Evolutionary conservation across 768 basidiomycete genomes (phyloP).

Genomic region (Lentinula aciculospora): DNA sequence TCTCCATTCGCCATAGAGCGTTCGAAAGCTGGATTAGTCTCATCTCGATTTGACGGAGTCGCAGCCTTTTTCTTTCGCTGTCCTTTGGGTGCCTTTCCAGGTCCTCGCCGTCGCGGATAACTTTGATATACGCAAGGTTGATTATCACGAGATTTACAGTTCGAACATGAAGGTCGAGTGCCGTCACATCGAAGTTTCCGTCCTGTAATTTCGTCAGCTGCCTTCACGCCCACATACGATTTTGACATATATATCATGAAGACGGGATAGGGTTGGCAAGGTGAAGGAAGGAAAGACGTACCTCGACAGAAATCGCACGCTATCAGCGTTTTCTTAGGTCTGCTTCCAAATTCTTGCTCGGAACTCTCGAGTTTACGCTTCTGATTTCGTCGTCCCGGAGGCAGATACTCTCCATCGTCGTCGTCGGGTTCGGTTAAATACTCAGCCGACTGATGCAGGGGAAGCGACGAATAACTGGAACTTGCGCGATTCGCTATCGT

Average conservation of each 20-base stretch:
- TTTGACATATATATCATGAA: conserved; percentile 1
- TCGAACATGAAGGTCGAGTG: conserved; percentile 52
- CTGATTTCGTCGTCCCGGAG: conserved; percentile 16
- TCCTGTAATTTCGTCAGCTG: conserved; percentile 31
- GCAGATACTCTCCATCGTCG: conserved; percentile 16
- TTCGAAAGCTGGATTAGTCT: conserved; percentile 1
- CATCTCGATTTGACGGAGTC: background rate
- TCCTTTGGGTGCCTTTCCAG: conserved; percentile 69
- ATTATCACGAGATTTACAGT: conserved; percentile 50
- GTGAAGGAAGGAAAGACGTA: conserved; percentile 19
- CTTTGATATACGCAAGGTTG: conserved; percentile 12
- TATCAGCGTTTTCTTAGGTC: conserved; percentile 43
- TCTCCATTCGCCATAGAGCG: conserved; percentile 10
- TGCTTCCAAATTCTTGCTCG: conserved; percentile 20
- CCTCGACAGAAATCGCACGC: conserved; percentile 81
- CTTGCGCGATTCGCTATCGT: background rate
- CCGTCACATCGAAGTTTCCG: conserved; percentile 77
- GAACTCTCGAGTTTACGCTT: conserved; percentile 20
- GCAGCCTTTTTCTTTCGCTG: conserved; percentile 36
- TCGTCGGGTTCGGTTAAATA: conserved; percentile 17
- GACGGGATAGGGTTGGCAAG: background rate
- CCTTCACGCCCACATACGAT: background rate
- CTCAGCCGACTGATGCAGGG: background rate
- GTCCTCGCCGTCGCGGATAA: conserved; percentile 54
- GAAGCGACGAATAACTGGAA: conserved; percentile 2